Base-by-base conservation (phyloP, 1,284 basidiomycete species). In the Boletus holoroseus region DNA sequence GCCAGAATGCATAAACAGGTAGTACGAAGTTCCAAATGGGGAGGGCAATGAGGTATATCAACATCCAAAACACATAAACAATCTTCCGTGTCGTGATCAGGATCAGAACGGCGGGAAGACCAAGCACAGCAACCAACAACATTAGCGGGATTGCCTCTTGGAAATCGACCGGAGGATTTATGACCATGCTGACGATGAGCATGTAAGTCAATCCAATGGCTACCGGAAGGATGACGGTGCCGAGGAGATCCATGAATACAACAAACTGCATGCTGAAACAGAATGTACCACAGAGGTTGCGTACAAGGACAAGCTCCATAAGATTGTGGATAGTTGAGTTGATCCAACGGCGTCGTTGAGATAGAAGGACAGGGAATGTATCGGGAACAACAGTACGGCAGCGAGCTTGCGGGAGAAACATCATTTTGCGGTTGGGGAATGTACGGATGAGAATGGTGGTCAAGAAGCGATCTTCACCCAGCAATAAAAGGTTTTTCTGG, bases 301-400 rank as follows among this genome's bases (percentile, higher is more conserved):
- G 90, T 26, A 99, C 96, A 54, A 92, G 83, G 32, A 99, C 92
- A 31, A 99, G 86, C 70, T 99, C 96, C 94, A 98, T 97, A 48
- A 99, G 81, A 67, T 99, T 99, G 76, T 99, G 96, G 43, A 99
- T 91, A 0, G 96, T 99, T 39, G 94, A 98, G 71, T 98, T 99
- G 76, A 99, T 99, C 96, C 96, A 99, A 58, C 96, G 87, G 26
- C 96, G 86, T 30, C 96, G 90, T 68, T 99, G 96, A 1, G 95
- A 99, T 11, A 99, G 80, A 38, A 99, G 78, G 44, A 99, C 82
- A 35, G 76, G 75, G 73, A 99, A 99, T 0, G 92, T 94, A 67
- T 99, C 94, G 7, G 96, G 96, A 22, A 94, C 96, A 63, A 99
- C 83, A 13, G 96, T 99, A 56, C 93, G 79, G 69, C 96, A 99